phyloP scores from a whole-genome alignment of 2,329 filamentous ascomycete genomes.

The Trichoderma koningii region DNA sequence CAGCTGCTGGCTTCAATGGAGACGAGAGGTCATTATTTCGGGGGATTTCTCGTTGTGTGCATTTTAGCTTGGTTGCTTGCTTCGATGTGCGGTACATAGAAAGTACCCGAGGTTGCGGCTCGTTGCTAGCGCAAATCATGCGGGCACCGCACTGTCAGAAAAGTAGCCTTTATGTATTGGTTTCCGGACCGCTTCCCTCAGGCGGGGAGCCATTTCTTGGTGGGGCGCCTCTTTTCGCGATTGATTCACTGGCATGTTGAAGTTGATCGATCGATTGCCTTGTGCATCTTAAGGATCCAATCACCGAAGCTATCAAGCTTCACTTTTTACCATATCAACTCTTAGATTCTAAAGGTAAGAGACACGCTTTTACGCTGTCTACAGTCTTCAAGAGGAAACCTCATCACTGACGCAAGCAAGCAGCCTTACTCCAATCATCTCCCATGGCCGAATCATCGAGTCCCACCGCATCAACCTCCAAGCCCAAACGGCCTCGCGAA shows the following conservation, averaged over 20 bases:
- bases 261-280: background rate
- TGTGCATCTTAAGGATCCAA: background rate
- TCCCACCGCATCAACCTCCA: slow-evolving; percentile 30
- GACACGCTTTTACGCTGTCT: too few species aligned
- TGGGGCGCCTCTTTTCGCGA: background rate
- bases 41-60: background rate
- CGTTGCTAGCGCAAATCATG: background rate
- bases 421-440: background rate
- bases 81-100: slow-evolving; percentile 4
- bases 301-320: background rate
- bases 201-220: slow-evolving; percentile 10
- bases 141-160: background rate
- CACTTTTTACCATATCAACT: too few species aligned
- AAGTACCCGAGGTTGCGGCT: slow-evolving; percentile 11
- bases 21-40: too few species aligned
- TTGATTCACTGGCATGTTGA: too few species aligned
- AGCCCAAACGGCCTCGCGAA: slow-evolving; percentile 46
- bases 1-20: too few species aligned
- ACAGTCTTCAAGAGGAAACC: background rate
- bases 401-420: background rate
- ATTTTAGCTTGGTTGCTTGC: slow-evolving; percentile 1
- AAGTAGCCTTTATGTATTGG: slow-evolving; percentile 15
- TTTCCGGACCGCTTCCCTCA: slow-evolving; percentile 6
- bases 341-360: background rate
- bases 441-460: slow-evolving; percentile 28